Evolutionary conservation across 2,329 filamentous ascomycete species (phyloP).

Genomic region (Fusarium sp.): DNA sequence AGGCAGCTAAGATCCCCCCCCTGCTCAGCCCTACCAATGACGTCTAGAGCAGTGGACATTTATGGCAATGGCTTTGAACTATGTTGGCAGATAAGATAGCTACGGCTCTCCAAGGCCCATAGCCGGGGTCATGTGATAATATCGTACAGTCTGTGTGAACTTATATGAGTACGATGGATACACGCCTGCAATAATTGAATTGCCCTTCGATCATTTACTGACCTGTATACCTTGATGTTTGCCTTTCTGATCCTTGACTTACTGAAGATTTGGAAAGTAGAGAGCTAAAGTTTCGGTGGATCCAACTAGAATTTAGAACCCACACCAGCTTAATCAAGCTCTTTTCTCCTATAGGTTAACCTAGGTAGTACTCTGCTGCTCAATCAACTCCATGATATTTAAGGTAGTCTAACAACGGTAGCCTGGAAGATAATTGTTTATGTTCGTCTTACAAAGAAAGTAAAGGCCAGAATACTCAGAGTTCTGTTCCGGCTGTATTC

Average conservation of each 20-base stretch:
- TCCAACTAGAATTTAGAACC: not conserved
- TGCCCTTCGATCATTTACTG: not conserved
- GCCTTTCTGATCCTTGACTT: not conserved
- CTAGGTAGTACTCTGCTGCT: not conserved
- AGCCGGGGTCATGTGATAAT: not conserved
- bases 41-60: not conserved
- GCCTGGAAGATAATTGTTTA: not conserved
- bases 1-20: not conserved
- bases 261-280: not conserved
- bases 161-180: not conserved
- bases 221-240: not conserved
- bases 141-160: not conserved
- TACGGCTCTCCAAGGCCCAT: not conserved
- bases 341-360: not conserved
- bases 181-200: not conserved
- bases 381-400: not conserved
- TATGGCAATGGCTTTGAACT: not conserved
- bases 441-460: not conserved
- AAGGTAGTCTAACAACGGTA: not conserved
- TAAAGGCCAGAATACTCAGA: not conserved
- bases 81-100: not conserved
- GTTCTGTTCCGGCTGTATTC: not conserved
- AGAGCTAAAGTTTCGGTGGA: not conserved
- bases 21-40: conserved; percentile 26
- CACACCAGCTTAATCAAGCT: not conserved